These are phyloP conservation scores for Elsinoe necatrix DNA, from an alignment of 2,329 filamentous ascomycete species.

Conservation along the genomic window DNA sequence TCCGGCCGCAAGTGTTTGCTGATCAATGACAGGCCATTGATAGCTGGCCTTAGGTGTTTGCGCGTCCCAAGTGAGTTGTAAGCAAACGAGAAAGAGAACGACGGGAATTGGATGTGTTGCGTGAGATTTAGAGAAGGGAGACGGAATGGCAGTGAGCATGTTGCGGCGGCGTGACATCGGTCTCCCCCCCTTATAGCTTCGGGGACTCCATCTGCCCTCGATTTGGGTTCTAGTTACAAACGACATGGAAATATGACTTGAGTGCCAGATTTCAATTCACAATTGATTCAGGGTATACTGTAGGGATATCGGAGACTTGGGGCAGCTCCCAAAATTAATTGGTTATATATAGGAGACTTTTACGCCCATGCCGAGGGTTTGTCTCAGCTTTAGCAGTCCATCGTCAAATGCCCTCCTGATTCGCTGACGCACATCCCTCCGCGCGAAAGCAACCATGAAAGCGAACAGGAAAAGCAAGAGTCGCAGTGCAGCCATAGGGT, in stretches of 20 bases:
- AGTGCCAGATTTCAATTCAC: too few species aligned
- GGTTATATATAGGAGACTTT: constrained; percentile 88
- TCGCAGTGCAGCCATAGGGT: constrained; percentile 48
- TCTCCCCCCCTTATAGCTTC: background rate
- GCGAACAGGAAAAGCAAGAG: constrained; percentile 73
- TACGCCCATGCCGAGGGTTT: constrained; percentile 89
- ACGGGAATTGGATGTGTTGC: too few species aligned
- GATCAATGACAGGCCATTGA: background rate
- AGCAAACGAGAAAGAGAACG: too few species aligned
- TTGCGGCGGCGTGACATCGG: background rate
- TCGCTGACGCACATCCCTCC: constrained; percentile 65
- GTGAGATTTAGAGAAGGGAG: too few species aligned
- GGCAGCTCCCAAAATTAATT: background rate
- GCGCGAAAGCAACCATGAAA: constrained; percentile 66
- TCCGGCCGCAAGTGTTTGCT: background rate
- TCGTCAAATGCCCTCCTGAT: constrained; percentile 59
- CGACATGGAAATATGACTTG: background rate
- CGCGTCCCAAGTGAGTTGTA: too few species aligned
- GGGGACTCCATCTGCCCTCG: background rate
- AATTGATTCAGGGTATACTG: constrained; percentile 4
- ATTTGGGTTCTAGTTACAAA: background rate
- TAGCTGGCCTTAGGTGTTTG: background rate
- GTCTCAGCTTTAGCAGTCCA: constrained; percentile 71
- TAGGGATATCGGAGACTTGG: background rate
- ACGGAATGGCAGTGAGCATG: too few species aligned